Base-by-base conservation (phyloP, 495 filamentous ascomycete species). In the Penicillium alfredii region DNA sequence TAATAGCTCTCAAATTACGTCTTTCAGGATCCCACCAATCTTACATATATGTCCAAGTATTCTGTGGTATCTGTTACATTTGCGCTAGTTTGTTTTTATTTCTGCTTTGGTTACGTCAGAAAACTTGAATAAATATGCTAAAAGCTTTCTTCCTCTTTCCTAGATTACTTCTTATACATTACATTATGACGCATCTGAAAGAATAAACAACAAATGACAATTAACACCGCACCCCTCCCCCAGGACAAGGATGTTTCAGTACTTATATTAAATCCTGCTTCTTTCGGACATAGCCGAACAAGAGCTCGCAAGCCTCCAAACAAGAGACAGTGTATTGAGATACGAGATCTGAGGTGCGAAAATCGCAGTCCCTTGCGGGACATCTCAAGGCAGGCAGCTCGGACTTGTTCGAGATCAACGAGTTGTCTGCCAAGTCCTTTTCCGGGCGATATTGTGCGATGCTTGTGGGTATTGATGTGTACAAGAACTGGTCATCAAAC, bases 241-340 rank as follows among this genome's bases (percentile, higher is more conserved):
- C 19, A 12, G 33, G 7, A 35, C 33, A 35, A 35, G 33, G 20
- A 18, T 35, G 20, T 21, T 25, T 35, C 19, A n/a, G 20, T 35
- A 35, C 22, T 20, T 20, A 35, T 15, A 22, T 35, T 12, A 35
- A 24, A 35, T 35, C 33, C 11, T 18, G 33, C 20, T 35, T 35
- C 16, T 14, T 35, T 35, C 19, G 33, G 33, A 35, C 20, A 23
- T 35, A 35, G 20, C 33, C 16, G 6, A 25, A 13, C 33, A 35
- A 35, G 18, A 35, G 33, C 33, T 35, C 8, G 20, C 33, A 35
- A 24, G 33, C 33, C 33, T 35, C 33, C 18, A 20, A 21, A 35
- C 33, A 35, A 23, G 33, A 35, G 19, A 35, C n/a, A 11, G 33
- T 35, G 18, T n/a, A 20, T 25, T 25, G 20, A 11, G 22, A 23